These are phyloP conservation scores for Suillus occidentalis DNA, from an alignment of 768 basidiomycete species.

Conservation along the genomic window DNA sequence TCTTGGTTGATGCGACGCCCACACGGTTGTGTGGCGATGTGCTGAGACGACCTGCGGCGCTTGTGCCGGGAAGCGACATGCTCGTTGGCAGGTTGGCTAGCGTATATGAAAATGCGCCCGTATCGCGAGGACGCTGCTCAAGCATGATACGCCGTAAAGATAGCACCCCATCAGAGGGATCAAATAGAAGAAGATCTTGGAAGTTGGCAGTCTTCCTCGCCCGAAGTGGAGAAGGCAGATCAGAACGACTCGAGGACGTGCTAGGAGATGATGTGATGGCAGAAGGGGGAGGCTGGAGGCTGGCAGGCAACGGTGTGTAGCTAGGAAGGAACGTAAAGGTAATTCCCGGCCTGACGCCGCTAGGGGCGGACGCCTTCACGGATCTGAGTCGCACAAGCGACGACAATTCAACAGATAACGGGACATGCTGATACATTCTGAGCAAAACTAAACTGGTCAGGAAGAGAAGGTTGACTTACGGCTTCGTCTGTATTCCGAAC, in stretches of 20 bases:
- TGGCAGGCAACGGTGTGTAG: slow-evolving; percentile 37
- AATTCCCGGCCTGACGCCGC: slow-evolving; percentile 40
- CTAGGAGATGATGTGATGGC: slow-evolving; percentile 26
- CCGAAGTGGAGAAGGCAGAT: slow-evolving; percentile 28
- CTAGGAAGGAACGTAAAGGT: slow-evolving; percentile 54
- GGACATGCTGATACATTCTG: slow-evolving; percentile 37
- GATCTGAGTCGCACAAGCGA: slow-evolving; percentile 58
- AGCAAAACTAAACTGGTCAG: slow-evolving; percentile 3
- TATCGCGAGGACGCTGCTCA: slow-evolving; percentile 35
- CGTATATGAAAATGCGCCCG: slow-evolving; percentile 20
- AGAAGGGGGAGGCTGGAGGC: slow-evolving; percentile 38
- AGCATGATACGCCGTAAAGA: slow-evolving; percentile 54
- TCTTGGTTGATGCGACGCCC: slow-evolving; percentile 31
- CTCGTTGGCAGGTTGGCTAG: slow-evolving; percentile 47
- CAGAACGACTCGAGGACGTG: slow-evolving; percentile 30
- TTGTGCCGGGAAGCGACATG: slow-evolving; percentile 53
- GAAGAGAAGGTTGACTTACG: slow-evolving; percentile 31
- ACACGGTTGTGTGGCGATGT: slow-evolving; percentile 25
- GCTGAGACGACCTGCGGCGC: slow-evolving; percentile 41
- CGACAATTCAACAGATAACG: slow-evolving; percentile 50
- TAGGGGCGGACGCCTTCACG: slow-evolving; percentile 27
- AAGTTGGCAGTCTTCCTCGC: slow-evolving; percentile 43
- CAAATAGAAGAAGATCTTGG: slow-evolving; percentile 71
- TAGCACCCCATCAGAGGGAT: slow-evolving; percentile 55
- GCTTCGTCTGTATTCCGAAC: slow-evolving; percentile 54